Evolutionary conservation across 2,329 filamentous ascomycete genomes (phyloP).

Genomic region (Pseudomassariella vexata): DNA sequence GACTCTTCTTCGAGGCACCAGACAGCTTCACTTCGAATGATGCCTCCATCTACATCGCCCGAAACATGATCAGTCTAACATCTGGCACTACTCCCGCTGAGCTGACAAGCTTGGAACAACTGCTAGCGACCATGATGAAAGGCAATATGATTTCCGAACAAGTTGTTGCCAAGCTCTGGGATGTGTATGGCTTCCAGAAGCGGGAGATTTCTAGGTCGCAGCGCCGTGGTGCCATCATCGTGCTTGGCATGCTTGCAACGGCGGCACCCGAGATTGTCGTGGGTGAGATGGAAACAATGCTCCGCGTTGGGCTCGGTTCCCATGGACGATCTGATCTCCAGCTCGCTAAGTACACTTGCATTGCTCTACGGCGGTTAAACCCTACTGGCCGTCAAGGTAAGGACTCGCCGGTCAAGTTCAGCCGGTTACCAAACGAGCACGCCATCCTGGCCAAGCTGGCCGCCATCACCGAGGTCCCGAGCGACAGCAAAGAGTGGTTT

Average conservation of each 20-base stretch:
- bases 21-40: conserved; percentile 84
- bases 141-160: conserved; percentile 77
- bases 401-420: conserved; percentile 61
- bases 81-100: conserved; percentile 94
- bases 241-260: conserved; percentile 91
- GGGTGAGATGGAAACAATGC: conserved; percentile 90
- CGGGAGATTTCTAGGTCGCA: conserved; percentile 89
- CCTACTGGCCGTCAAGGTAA: conserved; percentile 76
- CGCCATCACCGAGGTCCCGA: conserved; percentile 77
- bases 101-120: conserved; percentile 88
- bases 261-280: conserved; percentile 91
- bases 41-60: conserved; percentile 88
- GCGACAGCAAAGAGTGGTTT: conserved; percentile 92
- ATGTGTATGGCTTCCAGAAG: conserved; percentile 92
- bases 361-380: conserved; percentile 86
- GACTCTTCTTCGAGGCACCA: conserved; percentile 92
- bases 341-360: conserved; percentile 90
- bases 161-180: conserved; percentile 91
- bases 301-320: conserved; percentile 79
- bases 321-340: conserved; percentile 79
- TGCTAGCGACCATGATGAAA: conserved; percentile 97
- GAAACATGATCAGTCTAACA: conserved; percentile 98
- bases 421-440: conserved; percentile 85
- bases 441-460: conserved; percentile 77
- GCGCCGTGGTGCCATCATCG: conserved; percentile 87